A percentile compares a stretch with the other conserved stretches of the same genome.
These are phyloP conservation scores for maize (Zea mays) DNA, from an alignment of 176 grass and related monocot genomes.

Conservation along the genomic window DNA sequence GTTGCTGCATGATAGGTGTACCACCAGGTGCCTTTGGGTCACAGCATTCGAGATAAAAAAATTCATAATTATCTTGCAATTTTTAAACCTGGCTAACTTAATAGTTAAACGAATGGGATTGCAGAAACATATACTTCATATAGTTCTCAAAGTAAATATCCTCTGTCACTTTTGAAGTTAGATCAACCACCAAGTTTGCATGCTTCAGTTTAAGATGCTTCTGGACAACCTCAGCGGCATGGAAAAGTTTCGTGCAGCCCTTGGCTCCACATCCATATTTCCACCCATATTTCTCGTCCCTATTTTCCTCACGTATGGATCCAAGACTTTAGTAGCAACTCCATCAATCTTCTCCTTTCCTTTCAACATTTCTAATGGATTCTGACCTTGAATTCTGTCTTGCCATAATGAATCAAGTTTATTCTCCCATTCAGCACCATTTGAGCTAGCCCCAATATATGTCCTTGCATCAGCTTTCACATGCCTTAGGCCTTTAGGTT, in stretches of 20 bases:
- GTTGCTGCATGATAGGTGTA: no score
- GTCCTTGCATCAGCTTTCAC: constrained; percentile 78
- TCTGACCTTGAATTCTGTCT: constrained; percentile 72
- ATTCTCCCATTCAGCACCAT: constrained; percentile 80
- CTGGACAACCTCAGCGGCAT: constrained; percentile 95
- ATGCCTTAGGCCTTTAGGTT: constrained; percentile 80
- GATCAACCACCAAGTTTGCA: constrained; percentile 68
- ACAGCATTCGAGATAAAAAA: no score
- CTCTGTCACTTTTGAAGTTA: constrained; percentile 90
- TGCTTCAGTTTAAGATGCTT: constrained; percentile 99
- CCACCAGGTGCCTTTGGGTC: no score
- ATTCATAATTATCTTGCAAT: constrained; percentile 19
- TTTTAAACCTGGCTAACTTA: constrained; percentile 21
- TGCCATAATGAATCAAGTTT: constrained; percentile 92
- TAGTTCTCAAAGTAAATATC: constrained; percentile 97
- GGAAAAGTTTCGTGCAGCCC: constrained; percentile 97
- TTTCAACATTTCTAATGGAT: constrained; percentile 82
- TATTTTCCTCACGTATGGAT: constrained; percentile 94
- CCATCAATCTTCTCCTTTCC: constrained; percentile 93
- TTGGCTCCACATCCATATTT: constrained; percentile 99
- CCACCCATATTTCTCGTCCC: constrained; percentile 99
- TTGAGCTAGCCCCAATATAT: constrained; percentile 59
- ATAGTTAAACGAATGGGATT: constrained; percentile 20
- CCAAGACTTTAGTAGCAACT: constrained; percentile 71
- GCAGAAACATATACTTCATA: constrained; percentile 74